Base-by-base conservation (phyloP, 2,329 filamentous ascomycete genomes). In the Fusarium nelsonii region DNA sequence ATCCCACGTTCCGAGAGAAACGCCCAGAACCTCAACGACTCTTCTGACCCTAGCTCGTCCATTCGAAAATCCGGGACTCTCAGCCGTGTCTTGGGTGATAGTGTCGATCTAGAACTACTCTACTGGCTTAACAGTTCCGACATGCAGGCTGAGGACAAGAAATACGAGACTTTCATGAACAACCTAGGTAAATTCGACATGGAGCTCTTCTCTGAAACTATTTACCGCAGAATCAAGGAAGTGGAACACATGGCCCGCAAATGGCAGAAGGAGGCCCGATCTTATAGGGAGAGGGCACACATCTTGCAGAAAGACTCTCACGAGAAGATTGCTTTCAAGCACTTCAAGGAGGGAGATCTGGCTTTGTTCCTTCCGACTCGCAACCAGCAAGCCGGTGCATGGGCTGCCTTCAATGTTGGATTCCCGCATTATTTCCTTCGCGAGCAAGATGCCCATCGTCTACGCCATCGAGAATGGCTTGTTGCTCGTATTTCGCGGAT, bases 381-480 rank as follows among this genome's bases (percentile, higher is more conserved):
- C 36, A 98, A 97, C 77, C 94, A 98, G 80, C 92, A 92, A 37
- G 96, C 94, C 6, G 92, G 95, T 16, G 95, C 96, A 1, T 99
- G 96, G 96, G 96, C 96, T 7, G 96, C 96, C 1, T 99, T 99
- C 85, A 99, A 99, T 74, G 92, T 99, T 33, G 95, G 94, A 2
- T 97, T 95, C 63, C 96, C 96, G 10, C 96, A 99, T 78, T 98
- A 96, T 81, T 99, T 99, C 82, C 85, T 99, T 4, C 92, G 94
- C 36, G 96, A 99, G 79, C 92, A 97, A 77, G 95, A 98, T 73
- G 87, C 86, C 2, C 97, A 99, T 79, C 91, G 93, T 64, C 84
- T 99, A 8, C 89, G 91, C 32, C 90, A 90, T 48, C 88, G 95
- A 36, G 96, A 99, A 77, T 99, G 96, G 94, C 88, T 99, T n/a